Percentiles rank a stretch among this genome's conserved stretches.
Conservation (phyloP, 192 early-diverging fungal genomes). For the Umbelopsis sp. region DNA sequence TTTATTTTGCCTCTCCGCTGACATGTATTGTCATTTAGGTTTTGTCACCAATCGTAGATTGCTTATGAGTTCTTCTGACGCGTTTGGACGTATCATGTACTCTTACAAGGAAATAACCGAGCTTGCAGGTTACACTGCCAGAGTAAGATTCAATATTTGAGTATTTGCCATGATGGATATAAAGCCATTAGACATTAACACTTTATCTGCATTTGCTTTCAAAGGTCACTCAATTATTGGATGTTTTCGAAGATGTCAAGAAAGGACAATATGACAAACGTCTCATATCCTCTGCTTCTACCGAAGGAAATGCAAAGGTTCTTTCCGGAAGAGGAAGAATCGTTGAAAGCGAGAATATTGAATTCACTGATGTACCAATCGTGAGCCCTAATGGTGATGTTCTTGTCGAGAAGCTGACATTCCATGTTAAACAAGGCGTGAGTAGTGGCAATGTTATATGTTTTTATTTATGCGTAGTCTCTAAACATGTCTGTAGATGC, state of each 20-base stretch:
- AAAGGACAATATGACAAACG: conserved; percentile 78
- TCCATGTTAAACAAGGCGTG: conserved; percentile 85
- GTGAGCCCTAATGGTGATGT: conserved; percentile 96
- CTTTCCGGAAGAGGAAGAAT: conserved; percentile 66
- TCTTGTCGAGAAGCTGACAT: conserved; percentile 80
- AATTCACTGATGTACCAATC: conserved; percentile 91
- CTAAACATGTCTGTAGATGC: conserved; percentile 37
- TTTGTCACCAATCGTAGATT: conserved; percentile 80
- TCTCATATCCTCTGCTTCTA: conserved; percentile 59
- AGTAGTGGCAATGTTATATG: not conserved
- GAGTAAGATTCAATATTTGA: conserved; percentile 49
- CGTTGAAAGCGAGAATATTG: conserved; percentile 79
- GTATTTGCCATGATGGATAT: no score
- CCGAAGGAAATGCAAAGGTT: conserved; percentile 55
- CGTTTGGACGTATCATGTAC: conserved; percentile 87
- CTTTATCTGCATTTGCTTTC: not conserved
- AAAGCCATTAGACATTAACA: not conserved
- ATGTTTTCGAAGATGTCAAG: conserved; percentile 88
- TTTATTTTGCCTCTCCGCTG: not conserved
- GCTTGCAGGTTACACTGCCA: conserved; percentile 92
- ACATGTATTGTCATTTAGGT: conserved; percentile 36
- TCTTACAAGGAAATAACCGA: conserved; percentile 95
- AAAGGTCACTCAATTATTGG: conserved; percentile 77
- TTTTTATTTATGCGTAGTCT: not conserved
- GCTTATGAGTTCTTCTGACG: conserved; percentile 77